Evolutionary conservation across 495 filamentous ascomycete genomes (phyloP), one percentile per base, ranked within the genome.

Genomic region (Cairneyella variabilis): DNA sequence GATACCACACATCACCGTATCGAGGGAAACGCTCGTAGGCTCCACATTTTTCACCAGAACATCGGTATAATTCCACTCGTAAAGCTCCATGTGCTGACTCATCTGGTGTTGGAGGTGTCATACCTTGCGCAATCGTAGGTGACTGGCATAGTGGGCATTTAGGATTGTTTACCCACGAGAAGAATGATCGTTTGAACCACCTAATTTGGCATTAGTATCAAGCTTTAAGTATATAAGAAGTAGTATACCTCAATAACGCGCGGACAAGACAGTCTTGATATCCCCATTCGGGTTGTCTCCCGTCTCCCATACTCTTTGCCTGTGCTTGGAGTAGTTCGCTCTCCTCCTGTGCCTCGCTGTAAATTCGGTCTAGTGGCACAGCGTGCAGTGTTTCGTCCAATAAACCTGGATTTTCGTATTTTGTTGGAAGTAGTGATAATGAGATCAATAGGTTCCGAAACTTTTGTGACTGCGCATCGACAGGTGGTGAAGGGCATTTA

Each of bases 221-320:
- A 1, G 22, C 40, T 51, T 49, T 49, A n/a, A n/a, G 76, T 3
- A 25, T 57, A 22, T n/a, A 18, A 9, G 46, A 49, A 11, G 26
- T 0, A 47, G 50, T 73, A 41, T 67, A 87, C 89, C 83, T 90
- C 53, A 97, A 71, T 53, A 98, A 74, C 54, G 93, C 88, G 61
- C 86, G 83, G 59, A 98, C 85, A 25, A 97, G 88, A 73, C 92
- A 98, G 72, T 98, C 93, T 69, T 97, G 95, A 64, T 97, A 96
- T 12, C 90, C 91, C 95, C 95, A 98, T 77, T 93, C 89, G 14
- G 92, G 81, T 61, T 85, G 88, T 51, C 78, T 76, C 17, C 81
- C 81, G 41, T 84, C 79, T 2, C 86, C 88, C 64, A 96, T 78
- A 60, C 88, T 93, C 61, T 84, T 86, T 9, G 93, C 92, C 65